Evolutionary conservation across 306 rosid genomes (phyloP).

Genomic region (Aeschynomene evenia): DNA sequence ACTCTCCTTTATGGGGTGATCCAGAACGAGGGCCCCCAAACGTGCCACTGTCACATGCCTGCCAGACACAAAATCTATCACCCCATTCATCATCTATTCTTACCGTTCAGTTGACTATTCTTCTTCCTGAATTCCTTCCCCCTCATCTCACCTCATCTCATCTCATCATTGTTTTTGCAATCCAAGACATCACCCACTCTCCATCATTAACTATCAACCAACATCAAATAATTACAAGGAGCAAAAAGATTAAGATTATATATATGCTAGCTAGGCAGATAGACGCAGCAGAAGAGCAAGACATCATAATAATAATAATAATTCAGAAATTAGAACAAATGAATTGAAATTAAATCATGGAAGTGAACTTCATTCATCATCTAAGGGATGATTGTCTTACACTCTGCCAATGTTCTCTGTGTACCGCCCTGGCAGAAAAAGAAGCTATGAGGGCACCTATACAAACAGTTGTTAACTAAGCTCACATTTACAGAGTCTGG

Average conservation of each 20-base stretch:
- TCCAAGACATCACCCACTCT: neutral
- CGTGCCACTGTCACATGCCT: constrained; percentile 27
- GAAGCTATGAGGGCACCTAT: constrained; percentile 64
- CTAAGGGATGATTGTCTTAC: constrained; percentile 56
- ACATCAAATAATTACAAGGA: neutral
- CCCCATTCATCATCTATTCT: too few relatives aligned
- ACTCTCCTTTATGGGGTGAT: neutral
- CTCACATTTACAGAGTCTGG: constrained; percentile 66
- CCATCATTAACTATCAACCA: neutral
- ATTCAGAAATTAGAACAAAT: neutral
- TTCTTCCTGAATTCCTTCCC: neutral
- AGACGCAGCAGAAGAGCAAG: neutral
- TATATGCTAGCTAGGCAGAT: too few relatives aligned
- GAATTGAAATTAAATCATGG: neutral
- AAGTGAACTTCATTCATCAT: neutral
- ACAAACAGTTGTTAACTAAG: constrained; percentile 63
- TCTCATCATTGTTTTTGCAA: neutral
- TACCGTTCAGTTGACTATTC: too few relatives aligned
- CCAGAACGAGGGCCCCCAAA: neutral
- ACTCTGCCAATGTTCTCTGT: constrained; percentile 50
- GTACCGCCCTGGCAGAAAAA: constrained; percentile 78
- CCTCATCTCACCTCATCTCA: too few relatives aligned
- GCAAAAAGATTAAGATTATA: neutral
- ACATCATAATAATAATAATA: neutral
- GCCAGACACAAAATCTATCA: neutral